Base-by-base conservation (phyloP, 257 asterid species). In the Voacanga thouarsii region DNA sequence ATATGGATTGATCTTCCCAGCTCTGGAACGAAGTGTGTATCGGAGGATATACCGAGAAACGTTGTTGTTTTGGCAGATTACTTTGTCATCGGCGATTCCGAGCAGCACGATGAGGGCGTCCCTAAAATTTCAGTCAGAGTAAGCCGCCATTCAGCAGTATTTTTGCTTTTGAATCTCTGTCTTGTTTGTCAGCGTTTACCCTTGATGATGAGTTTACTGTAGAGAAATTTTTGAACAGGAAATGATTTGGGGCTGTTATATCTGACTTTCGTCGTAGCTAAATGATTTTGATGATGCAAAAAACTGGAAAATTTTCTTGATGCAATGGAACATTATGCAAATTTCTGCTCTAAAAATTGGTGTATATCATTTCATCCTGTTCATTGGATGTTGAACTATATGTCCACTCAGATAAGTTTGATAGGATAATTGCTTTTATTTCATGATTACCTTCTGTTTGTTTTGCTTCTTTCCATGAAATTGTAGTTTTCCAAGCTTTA, bases 1-100 rank as follows among this genome's bases (percentile, higher is more conserved):
- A 23, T 94, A 76, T 94, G 97, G 97, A 23, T 92, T 80, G 94
- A 90, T 28, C 28, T 94, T 71, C 96, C 99, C 55, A 81, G 75
- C 30, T 41, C 90, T 45, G 99, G 94, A n/a, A 67, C 89, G 53
- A 94, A 90, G 87, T 94, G 99, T 78, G 76, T 94, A 16, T 91
- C 96, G 26, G 97, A 94, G 77, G 97, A 91, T 7, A 70, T 94
- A 61, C 90, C 86, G 77, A 80, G 26, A 76, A 86, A 88, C 87
- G 92, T 89, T 82, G 97, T 94, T 66, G 97, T 92, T 82, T 75
- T 94, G 78, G 89, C 86, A 0, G 97, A 94, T 82, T 94, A 91
- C 86, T 83, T 69, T 72, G 89, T 96, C 63, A 83, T 90, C 86
- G 55, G 83, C 77, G 92, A 90, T 18, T 90, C 81, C 61, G 88